Conservation (phyloP, 495 filamentous ascomycete genomes). For the Xylona heveae region DNA sequence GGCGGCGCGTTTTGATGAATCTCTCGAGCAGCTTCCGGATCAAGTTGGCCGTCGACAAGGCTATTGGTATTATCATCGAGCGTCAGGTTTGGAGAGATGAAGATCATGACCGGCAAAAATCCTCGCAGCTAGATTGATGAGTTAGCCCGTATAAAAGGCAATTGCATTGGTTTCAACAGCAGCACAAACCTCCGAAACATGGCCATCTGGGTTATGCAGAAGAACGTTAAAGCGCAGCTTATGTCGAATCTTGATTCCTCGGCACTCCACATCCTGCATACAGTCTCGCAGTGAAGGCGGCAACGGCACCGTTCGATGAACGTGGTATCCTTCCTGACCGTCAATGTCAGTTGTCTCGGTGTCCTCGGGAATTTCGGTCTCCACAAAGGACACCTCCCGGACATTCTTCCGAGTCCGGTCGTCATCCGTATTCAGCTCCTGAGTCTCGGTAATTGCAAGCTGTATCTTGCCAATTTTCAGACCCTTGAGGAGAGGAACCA, state of each 20-base stretch:
- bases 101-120: slow-evolving; percentile 68
- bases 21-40: slow-evolving; percentile 16
- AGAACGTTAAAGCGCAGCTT: slow-evolving; percentile 72
- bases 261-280: slow-evolving; percentile 65
- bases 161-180: background rate
- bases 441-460: slow-evolving; percentile 53
- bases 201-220: slow-evolving; percentile 82
- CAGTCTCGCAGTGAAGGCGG: slow-evolving; percentile 60
- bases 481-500: slow-evolving; percentile 73
- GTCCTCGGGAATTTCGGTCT: slow-evolving; percentile 20
- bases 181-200: slow-evolving; percentile 55
- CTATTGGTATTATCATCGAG: slow-evolving; percentile 66
- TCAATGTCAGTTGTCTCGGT: slow-evolving; percentile 48
- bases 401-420: slow-evolving; percentile 5
- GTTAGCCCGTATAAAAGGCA: slow-evolving; percentile 1
- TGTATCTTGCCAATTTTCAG: slow-evolving; percentile 57
- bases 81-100: slow-evolving; percentile 79
- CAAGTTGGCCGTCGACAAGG: slow-evolving; percentile 27
- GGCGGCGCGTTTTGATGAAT: slow-evolving; percentile 44
- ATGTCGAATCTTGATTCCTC: slow-evolving; percentile 71
- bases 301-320: slow-evolving; percentile 44
- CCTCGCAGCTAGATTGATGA: slow-evolving; percentile 55
- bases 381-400: slow-evolving; percentile 11
- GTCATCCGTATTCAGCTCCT: slow-evolving; percentile 20
- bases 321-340: slow-evolving; percentile 50